A percentile compares a stretch with the other conserved stretches of the same genome.
Evolutionary conservation across 371 early-diverging fungal species (phyloP).

Genomic region (Polyrhizophydium stewartii): DNA sequence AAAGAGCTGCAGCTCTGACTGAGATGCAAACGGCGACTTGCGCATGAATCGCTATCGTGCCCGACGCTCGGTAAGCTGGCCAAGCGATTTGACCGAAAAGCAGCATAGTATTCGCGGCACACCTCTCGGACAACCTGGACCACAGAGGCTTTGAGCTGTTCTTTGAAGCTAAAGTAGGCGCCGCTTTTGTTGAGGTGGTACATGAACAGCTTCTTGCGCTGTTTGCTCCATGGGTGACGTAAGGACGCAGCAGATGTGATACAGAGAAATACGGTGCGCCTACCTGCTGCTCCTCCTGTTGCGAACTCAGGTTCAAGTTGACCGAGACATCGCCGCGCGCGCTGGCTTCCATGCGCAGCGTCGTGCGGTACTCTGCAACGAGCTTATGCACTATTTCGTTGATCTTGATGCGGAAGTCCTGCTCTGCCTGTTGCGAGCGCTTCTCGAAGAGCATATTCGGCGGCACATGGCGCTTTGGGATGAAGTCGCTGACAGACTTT

Average conservation of each 20-base stretch:
- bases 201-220: slow-evolving; percentile 41
- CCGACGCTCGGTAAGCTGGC: no score
- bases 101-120: neutral
- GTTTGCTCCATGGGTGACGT: neutral
- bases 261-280: neutral
- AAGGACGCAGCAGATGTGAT: neutral
- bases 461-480: slow-evolving; percentile 36
- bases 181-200: slow-evolving; percentile 50
- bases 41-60: slow-evolving; percentile 33
- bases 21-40: slow-evolving; percentile 37
- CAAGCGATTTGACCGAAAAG: neutral
- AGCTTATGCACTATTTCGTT: slow-evolving; percentile 33
- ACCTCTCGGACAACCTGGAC: slow-evolving; percentile 48
- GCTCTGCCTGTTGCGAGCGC: slow-evolving; percentile 37
- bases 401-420: slow-evolving; percentile 33
- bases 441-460: slow-evolving; percentile 34
- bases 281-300: slow-evolving; percentile 26
- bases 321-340: slow-evolving; percentile 5
- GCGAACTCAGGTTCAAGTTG: slow-evolving; percentile 6
- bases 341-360: slow-evolving; percentile 9
- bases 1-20: slow-evolving; percentile 44
- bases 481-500: slow-evolving; percentile 43
- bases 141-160: slow-evolving; percentile 46
- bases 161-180: slow-evolving; percentile 47
- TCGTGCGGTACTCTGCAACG: slow-evolving; percentile 32